Base-by-base conservation (phyloP, 2,329 filamentous ascomycete genomes). In the Corniculantispora saksenae region DNA sequence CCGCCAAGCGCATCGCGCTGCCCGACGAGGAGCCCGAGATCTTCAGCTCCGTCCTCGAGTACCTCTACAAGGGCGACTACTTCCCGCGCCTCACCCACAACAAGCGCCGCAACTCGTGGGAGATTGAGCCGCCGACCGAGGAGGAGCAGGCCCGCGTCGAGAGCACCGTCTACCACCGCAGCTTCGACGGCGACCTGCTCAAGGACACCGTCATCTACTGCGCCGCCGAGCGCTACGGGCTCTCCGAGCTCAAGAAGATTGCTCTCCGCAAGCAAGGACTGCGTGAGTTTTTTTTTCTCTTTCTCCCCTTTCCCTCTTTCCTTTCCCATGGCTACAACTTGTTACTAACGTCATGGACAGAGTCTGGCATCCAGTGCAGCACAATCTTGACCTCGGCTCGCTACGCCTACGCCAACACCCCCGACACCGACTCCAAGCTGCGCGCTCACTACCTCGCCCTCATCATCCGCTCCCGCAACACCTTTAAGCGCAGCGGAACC, bases 131-230 rank as follows among this genome's bases (percentile, higher is more conserved):
- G 58, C 76, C 79, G 1, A 74, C 74, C 32, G 81, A 79, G 9
- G 80, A 83, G 66, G 75, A 83, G 68, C 77, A 79, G 27, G 78
- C 69, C 38, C 75, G 79, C 25, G 78, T 81, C 27, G 89, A 91
- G 71, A 86, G 87, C 50, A 93, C 89, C 7, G 83, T 96, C 68
- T 90, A 89, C 70, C 88, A 91, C 67, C 85, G 86, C 55, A 84
- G 83, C 12, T 77, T 87, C 57, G 88, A 89, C 35, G 86, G 85
- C 2, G 84, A 90, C 54, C 83, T 97, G 53, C 82, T 97, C 68
- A 95, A 94, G 73, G 94, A 97, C 75, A 97, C 94, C 0, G 87
- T 94, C 73, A 89, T 97, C 69, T 97, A 97, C 79, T 97, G 94
- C 77, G 88, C 92, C 5, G 94, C 93, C 3, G 89, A 94, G 69